Percentiles rank a stretch among this genome's conserved stretches.
phyloP scores from a whole-genome alignment of 768 basidiomycete genomes.

The Leccinum boreale region DNA sequence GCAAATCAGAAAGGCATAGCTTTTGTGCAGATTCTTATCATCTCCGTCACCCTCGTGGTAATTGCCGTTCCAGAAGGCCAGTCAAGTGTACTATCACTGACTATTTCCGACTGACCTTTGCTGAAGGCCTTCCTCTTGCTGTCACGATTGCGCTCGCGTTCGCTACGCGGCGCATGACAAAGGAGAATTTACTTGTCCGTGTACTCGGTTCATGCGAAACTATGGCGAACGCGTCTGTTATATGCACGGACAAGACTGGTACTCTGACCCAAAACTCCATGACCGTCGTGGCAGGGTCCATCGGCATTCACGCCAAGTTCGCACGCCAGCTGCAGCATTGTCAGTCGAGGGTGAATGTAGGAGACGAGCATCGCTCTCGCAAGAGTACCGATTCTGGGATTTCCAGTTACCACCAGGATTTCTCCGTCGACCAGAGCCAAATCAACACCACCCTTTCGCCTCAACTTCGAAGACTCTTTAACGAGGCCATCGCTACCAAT shows the following conservation, averaged over 20 bases:
- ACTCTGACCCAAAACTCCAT: slow-evolving; percentile 95
- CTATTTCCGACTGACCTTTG: not conserved
- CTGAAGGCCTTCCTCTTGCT: slow-evolving; percentile 82
- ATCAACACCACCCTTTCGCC: slow-evolving; percentile 64
- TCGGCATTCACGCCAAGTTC: slow-evolving; percentile 94
- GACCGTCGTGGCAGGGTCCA: slow-evolving; percentile 93
- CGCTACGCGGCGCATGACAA: slow-evolving; percentile 97
- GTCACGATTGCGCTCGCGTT: slow-evolving; percentile 96
- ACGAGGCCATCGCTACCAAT: slow-evolving; percentile 85
- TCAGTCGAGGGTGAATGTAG: slow-evolving; percentile 65
- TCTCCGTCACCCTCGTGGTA: slow-evolving; percentile 88
- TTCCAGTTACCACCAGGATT: slow-evolving; percentile 59
- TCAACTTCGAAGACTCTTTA: slow-evolving; percentile 64
- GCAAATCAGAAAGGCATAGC: slow-evolving; percentile 82
- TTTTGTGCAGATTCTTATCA: slow-evolving; percentile 92
- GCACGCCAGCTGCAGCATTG: slow-evolving; percentile 77
- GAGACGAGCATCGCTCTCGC: slow-evolving; percentile 41
- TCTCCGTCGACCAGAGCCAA: slow-evolving; percentile 77
- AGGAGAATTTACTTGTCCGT: slow-evolving; percentile 91
- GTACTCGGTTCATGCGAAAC: slow-evolving; percentile 97
- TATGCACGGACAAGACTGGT: slow-evolving; percentile 96
- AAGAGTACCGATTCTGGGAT: slow-evolving; percentile 29
- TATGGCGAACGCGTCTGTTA: slow-evolving; percentile 96
- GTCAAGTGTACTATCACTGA: slow-evolving; percentile 2
- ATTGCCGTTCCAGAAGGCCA: slow-evolving; percentile 83